Conservation (phyloP, 1,284 basidiomycete genomes). For the Wolfiporia cocos region DNA sequence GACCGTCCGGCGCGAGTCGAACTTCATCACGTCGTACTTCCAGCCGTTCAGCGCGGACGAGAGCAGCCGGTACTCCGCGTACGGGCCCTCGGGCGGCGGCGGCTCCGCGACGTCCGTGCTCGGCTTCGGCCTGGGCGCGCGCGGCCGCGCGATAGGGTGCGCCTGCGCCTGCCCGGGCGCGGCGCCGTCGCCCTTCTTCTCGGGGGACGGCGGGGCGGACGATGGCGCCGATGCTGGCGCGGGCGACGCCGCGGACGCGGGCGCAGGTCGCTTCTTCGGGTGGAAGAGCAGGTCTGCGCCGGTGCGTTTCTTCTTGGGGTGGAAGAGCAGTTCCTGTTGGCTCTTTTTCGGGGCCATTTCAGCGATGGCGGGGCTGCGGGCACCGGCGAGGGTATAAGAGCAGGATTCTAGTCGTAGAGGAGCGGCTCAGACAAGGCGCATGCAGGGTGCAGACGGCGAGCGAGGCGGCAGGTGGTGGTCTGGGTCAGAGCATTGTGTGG, state of each 20-base stretch:
- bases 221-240: slow-evolving; percentile 2
- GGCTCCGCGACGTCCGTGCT: slow-evolving; percentile 35
- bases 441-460: too few relatives aligned
- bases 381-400: too few relatives aligned
- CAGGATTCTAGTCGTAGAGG: too few relatives aligned
- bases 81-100: slow-evolving; percentile 55
- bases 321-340: too few relatives aligned
- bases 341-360: too few relatives aligned
- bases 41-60: slow-evolving; percentile 74
- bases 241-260: slow-evolving; percentile 9
- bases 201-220: slow-evolving; percentile 7
- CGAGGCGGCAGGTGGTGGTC: slow-evolving; percentile 5
- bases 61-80: slow-evolving; percentile 66
- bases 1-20: slow-evolving; percentile 63
- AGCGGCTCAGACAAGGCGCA: too few relatives aligned
- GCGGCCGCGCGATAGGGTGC: slow-evolving; percentile 22
- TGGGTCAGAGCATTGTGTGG: slow-evolving; percentile 6
- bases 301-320: too few relatives aligned
- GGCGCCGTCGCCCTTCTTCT: neutral
- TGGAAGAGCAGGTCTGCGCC: slow-evolving; percentile 15
- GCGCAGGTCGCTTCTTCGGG: slow-evolving; percentile 18
- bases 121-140: slow-evolving; percentile 23
- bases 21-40: slow-evolving; percentile 85
- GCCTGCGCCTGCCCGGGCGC: slow-evolving; percentile 6
- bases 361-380: too few relatives aligned